phyloP scores from a whole-genome alignment of 1,139 yeast genomes.

The Saccharomyces hybrid region DNA sequence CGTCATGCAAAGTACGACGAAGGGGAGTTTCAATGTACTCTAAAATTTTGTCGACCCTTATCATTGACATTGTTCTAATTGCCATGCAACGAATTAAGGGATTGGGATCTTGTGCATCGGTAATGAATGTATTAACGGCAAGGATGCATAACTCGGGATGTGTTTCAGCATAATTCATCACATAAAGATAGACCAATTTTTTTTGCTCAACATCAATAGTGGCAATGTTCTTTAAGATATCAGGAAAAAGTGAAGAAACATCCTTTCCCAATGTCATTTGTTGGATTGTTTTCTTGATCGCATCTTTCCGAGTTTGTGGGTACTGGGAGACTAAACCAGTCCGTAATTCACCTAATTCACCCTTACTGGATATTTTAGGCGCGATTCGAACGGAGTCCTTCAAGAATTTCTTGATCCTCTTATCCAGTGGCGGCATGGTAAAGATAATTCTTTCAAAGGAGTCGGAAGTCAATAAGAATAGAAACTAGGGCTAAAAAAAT shows the following conservation, averaged over 20 bases:
- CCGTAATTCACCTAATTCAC: slow-evolving; percentile 83
- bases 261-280: slow-evolving; percentile 99
- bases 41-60: slow-evolving; percentile 88
- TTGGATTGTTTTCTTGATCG: slow-evolving; percentile 92
- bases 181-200: slow-evolving; percentile 85
- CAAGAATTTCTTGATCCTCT: slow-evolving; percentile 31
- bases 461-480: neutral
- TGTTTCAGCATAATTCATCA: slow-evolving; percentile 95
- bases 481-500: neutral
- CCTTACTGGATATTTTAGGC: slow-evolving; percentile 36
- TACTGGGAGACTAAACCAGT: slow-evolving; percentile 91
- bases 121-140: slow-evolving; percentile 95
- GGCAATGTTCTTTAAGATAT: slow-evolving; percentile 91
- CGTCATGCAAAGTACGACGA: slow-evolving; percentile 77
- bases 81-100: slow-evolving; percentile 95
- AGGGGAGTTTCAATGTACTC: slow-evolving; percentile 92
- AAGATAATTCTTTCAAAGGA: neutral
- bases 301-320: slow-evolving; percentile 90
- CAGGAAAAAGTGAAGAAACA: slow-evolving; percentile 90
- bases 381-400: slow-evolving; percentile 32
- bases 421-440: slow-evolving; percentile 30
- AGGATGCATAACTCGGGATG: slow-evolving; percentile 93
- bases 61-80: slow-evolving; percentile 97
- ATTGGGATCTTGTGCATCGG: slow-evolving; percentile 94
- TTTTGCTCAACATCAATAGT: slow-evolving; percentile 96